Percentiles rank a stretch among this genome's conserved stretches.
Conservation (phyloP, 2,329 filamentous ascomycete species). For the Diaporthe australafricana region DNA sequence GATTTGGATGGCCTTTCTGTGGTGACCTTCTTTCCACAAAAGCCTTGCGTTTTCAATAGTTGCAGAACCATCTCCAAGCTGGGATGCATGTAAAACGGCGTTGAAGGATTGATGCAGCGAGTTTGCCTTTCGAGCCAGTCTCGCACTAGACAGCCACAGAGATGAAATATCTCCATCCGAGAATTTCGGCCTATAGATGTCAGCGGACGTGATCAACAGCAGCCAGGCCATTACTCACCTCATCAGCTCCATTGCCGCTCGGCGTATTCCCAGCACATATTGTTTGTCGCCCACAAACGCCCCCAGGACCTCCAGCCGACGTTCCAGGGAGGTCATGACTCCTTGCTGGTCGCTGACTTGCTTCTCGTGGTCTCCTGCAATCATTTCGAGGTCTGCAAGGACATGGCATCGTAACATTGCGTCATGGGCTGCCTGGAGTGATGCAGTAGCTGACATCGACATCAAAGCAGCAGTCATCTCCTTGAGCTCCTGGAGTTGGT, state of each 20-base stretch:
- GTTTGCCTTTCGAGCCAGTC: slow-evolving; percentile 86
- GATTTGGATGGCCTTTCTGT: slow-evolving; percentile 93
- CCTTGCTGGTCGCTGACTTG: slow-evolving; percentile 53
- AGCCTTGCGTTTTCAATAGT: slow-evolving; percentile 95
- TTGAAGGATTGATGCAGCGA: slow-evolving; percentile 91
- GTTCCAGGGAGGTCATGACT: slow-evolving; percentile 69
- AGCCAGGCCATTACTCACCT: slow-evolving; percentile 59
- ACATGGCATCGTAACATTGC: slow-evolving; percentile 88
- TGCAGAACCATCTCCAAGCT: slow-evolving; percentile 85
- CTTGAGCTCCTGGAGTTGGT: slow-evolving; percentile 73
- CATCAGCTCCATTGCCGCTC: slow-evolving; percentile 87
- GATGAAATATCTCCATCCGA: slow-evolving; percentile 80
- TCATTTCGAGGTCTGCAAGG: slow-evolving; percentile 86
- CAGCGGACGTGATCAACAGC: slow-evolving; percentile 42
- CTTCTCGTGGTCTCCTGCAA: slow-evolving; percentile 64
- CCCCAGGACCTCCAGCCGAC: slow-evolving; percentile 88
- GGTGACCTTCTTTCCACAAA: slow-evolving; percentile 92
- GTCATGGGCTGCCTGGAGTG: slow-evolving; percentile 86
- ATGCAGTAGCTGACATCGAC: slow-evolving; percentile 81
- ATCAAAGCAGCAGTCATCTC: slow-evolving; percentile 79
- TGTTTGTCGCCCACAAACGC: slow-evolving; percentile 94
- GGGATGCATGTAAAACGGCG: slow-evolving; percentile 88
- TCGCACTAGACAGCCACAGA: slow-evolving; percentile 86
- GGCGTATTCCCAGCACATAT: slow-evolving; percentile 86
- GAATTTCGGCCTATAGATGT: slow-evolving; percentile 65